These are phyloP conservation scores for Astrothelium subdiscretum DNA, from an alignment of 495 filamentous ascomycete species.

Conservation along the genomic window DNA sequence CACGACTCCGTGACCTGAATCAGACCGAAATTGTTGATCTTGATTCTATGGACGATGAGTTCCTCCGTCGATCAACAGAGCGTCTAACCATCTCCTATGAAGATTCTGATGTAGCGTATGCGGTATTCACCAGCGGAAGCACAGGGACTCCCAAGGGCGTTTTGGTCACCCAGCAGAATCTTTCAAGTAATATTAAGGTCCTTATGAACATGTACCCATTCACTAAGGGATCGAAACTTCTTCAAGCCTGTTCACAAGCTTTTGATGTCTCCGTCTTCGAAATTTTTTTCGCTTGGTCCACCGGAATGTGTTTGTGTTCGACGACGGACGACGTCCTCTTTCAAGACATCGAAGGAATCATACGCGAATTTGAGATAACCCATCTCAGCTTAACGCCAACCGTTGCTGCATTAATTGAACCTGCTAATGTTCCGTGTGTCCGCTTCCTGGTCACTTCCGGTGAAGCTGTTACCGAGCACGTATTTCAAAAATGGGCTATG, in stretches of 20 bases:
- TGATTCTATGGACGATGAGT: neutral
- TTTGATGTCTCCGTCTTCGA: constrained; percentile 75
- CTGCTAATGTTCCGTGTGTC: constrained; percentile 50
- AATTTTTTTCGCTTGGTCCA: constrained; percentile 62
- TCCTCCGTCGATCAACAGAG: neutral
- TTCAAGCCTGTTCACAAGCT: constrained; percentile 63
- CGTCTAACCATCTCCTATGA: constrained; percentile 2
- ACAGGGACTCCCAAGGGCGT: constrained; percentile 61
- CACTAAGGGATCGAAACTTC: constrained; percentile 35
- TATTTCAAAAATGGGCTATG: constrained; percentile 54
- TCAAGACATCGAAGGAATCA: constrained; percentile 47
- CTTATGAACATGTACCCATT: constrained; percentile 50
- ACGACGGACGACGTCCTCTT: constrained; percentile 53
- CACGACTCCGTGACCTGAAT: neutral
- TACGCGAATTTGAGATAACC: constrained; percentile 48
- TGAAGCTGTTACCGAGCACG: constrained; percentile 55
- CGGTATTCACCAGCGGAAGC: constrained; percentile 56
- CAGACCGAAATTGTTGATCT: neutral
- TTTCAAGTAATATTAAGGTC: constrained; percentile 54
- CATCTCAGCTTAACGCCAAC: constrained; percentile 72
- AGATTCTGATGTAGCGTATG: constrained; percentile 27
- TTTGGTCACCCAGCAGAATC: constrained; percentile 53
- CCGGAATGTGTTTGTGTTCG: constrained; percentile 61
- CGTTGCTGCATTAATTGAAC: constrained; percentile 55
- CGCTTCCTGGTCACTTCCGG: constrained; percentile 59